phyloP scores from a whole-genome alignment of 257 asterid genomes.

The Rauvolfia tetraphylla region DNA sequence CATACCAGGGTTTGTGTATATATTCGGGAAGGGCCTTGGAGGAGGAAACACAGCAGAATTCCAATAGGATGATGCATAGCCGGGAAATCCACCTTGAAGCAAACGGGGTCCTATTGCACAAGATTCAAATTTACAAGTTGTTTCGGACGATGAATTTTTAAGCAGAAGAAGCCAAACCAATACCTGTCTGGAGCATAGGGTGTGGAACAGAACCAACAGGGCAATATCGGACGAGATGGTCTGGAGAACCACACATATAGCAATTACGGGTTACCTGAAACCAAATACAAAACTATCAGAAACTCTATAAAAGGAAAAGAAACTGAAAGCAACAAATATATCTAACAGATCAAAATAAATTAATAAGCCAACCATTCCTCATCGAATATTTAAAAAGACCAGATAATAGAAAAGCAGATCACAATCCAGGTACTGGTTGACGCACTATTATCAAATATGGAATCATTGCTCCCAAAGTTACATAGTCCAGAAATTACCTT shows the following conservation, averaged over 20 bases:
- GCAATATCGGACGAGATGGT: slow-evolving; percentile 82
- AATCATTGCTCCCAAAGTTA: not conserved
- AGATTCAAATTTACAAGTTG: slow-evolving; percentile 4
- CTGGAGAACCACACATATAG: slow-evolving; percentile 79
- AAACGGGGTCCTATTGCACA: slow-evolving; percentile 41
- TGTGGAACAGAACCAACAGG: slow-evolving; percentile 45
- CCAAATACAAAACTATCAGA: slow-evolving; percentile 23
- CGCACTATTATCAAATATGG: not conserved
- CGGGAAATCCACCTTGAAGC: slow-evolving; percentile 57
- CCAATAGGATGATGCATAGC: slow-evolving; percentile 69
- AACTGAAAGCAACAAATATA: not conserved
- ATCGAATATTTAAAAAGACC: not conserved
- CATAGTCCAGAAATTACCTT: slow-evolving; percentile 41
- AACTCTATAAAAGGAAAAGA: not conserved
- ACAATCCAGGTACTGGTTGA: not conserved
- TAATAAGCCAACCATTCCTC: not conserved
- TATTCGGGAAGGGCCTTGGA: slow-evolving; percentile 45
- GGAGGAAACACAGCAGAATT: slow-evolving; percentile 46
- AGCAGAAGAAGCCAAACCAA: not conserved
- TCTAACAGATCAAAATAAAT: not conserved
- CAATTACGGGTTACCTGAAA: slow-evolving; percentile 61
- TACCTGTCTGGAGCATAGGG: slow-evolving; percentile 69
- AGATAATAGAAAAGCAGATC: not conserved
- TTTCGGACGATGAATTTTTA: not conserved
- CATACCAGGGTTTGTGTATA: slow-evolving; percentile 55